Conservation (phyloP, 768 basidiomycete genomes). For the Rhizopogon vesiculosus region DNA sequence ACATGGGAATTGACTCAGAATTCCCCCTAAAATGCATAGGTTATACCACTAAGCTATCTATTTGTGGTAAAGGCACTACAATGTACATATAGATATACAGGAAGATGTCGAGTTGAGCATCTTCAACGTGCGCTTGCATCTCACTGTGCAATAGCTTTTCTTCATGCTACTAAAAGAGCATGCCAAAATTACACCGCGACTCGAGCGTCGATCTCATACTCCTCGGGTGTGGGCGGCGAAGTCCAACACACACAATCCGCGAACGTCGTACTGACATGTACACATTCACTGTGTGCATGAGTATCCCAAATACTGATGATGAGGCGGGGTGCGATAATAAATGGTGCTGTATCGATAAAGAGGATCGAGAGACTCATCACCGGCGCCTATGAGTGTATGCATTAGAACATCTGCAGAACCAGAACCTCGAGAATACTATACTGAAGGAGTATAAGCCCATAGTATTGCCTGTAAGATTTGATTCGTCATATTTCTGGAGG, state of each 20-base stretch:
- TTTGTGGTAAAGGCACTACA: no score
- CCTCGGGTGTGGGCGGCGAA: neutral
- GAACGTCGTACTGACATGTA: neutral
- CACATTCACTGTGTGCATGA: neutral
- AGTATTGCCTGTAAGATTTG: neutral
- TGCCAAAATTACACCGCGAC: neutral
- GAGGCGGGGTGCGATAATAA: neutral
- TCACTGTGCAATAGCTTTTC: no score
- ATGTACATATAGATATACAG: no score
- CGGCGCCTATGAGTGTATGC: neutral
- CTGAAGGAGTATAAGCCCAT: neutral
- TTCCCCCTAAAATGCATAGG: no score
- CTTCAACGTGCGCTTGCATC: no score
- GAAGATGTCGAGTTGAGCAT: no score
- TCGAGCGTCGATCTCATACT: neutral
- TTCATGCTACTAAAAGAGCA: neutral
- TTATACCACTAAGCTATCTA: no score
- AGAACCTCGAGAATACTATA: neutral
- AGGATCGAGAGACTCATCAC: neutral
- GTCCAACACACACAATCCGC: neutral
- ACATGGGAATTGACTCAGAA: no score
- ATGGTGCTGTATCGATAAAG: neutral
- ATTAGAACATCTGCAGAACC: neutral
- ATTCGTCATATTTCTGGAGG: neutral
- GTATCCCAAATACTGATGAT: constrained; percentile 1